Evolutionary conservation across 2,329 filamentous ascomycete species (phyloP), one percentile per base, ranked within the genome.

Genomic region (Xylariaceae sp.): DNA sequence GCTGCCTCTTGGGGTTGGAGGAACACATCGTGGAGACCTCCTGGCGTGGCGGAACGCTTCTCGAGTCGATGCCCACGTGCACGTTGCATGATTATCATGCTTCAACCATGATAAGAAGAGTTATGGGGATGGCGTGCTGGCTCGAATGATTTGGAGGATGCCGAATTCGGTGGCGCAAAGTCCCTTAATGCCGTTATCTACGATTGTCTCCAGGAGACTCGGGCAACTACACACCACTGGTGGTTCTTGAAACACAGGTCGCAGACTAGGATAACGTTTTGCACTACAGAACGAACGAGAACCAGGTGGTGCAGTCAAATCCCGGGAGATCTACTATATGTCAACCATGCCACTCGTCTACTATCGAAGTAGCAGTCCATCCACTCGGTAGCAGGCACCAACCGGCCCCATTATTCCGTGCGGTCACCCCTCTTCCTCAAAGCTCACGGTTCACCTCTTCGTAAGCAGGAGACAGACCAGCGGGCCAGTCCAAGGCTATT

Each of bases 31-130:
- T 15, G 23, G 49, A 51, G n/a, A 53, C 18, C 23, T 17, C 44
- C 53, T 23, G 49, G 49, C 53, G 34, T 42, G 51, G 18, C 53
- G 37, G 37, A 9, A 42, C 53, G n/a, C 51, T 2, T 17, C 17
- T 35, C 37, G 37, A 23, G 37, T 47, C 23, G 18, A 54, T 18
- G 35, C 49, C 51, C 58, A 60, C 58, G 54, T 60, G 58, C 37
- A 51, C 13, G 15, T 50, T 53, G 50, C 52, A 51, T 49, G 50
- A 17, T 30, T 49, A 39, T 48, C 9, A 53, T 17, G 49, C 49
- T 48, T 52, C n/a, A 52, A 39, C 49, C 10, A 35, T 35, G 23
- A 23, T 23, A 17, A 42, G 18, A 44, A 17, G 17, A 18, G 17
- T 18, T 18, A 42, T 17, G 53, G 48, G 15, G n/a, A 17, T 42